Evolutionary conservation across 148 eudicot species (phyloP), one percentile per base, ranked within the genome.

Genomic region (Cornus suecica): DNA sequence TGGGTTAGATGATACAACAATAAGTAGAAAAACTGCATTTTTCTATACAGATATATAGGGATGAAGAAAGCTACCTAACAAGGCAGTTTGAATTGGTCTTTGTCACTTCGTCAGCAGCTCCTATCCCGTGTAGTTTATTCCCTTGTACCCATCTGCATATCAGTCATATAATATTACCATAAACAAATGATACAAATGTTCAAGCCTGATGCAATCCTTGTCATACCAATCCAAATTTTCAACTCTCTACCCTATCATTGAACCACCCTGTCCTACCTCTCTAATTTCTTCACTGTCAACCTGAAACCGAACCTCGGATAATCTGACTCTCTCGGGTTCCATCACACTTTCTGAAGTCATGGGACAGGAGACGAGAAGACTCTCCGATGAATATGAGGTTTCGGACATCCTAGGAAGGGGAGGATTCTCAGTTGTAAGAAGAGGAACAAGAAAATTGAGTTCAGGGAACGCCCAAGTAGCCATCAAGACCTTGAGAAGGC

Each of bases 371-470:
- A 74, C 85, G 9, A 80, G 83, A 75, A 82, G 56, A 29, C 81
- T 87, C 5, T 24, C 72, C 0, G 86, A 84, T 48, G 87, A 84
- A 42, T 87, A 87, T 34, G 87, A 87, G 73, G 87, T 87, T 11
- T 72, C 77, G 2, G 79, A 76, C 10, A 75, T 87, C 18, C 56
- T 87, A 26, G 90, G 90, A n/a, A 69, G 82, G 75, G 90, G 90
- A 51, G 90, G 90, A 34, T 87, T 87, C 77, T 87, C 90, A 1
- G 78, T 87, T 20, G 90, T 87, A 0, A 62, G 90, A 28, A 78
- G 64, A 82, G 90, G 90, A 16, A 73, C 30, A 31, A 66, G 70
- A 65, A 84, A 74, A 61, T 45, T 79, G 3, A 74, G 29, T 14
- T 14, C 26, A 41, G 77, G 30, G 11, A 20, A 9, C 16, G 4